A percentile compares a stretch with the other conserved stretches of the same genome.
phyloP scores from a whole-genome alignment of 441 rosid genomes.

The Rhodomyrtus psidioides region DNA sequence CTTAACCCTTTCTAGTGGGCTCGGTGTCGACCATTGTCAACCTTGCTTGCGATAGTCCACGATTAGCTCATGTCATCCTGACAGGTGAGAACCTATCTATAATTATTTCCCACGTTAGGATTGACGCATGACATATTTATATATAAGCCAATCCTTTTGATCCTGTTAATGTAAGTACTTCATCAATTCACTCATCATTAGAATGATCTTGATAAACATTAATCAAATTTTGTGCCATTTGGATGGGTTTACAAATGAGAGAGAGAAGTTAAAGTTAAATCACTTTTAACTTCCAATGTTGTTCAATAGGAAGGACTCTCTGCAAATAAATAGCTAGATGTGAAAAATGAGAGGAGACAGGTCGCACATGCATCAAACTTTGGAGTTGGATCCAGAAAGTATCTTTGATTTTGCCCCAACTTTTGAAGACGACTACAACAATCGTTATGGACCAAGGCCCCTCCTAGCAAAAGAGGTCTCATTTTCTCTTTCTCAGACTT shows the following conservation, averaged over 20 bases:
- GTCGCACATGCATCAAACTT: background rate
- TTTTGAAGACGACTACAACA: background rate
- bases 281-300: background rate
- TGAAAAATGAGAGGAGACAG: background rate
- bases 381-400: background rate
- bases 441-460: background rate
- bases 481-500: background rate
- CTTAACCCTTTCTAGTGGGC: fast-evolving
- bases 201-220: background rate
- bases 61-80: background rate
- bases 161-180: too few relatives aligned
- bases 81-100: background rate
- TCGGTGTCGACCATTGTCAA: background rate
- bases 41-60: background rate
- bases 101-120: too few relatives aligned
- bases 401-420: background rate
- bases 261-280: background rate
- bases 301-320: background rate
- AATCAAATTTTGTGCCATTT: background rate
- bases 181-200: background rate
- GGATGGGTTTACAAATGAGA: background rate
- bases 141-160: too few relatives aligned
- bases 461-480: background rate
- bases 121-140: too few relatives aligned
- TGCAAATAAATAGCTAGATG: background rate